Percentiles rank a stretch among this genome's conserved stretches.
These are phyloP conservation scores for Letharia lupina DNA, from an alignment of 495 filamentous ascomycete genomes.

Conservation along the genomic window DNA sequence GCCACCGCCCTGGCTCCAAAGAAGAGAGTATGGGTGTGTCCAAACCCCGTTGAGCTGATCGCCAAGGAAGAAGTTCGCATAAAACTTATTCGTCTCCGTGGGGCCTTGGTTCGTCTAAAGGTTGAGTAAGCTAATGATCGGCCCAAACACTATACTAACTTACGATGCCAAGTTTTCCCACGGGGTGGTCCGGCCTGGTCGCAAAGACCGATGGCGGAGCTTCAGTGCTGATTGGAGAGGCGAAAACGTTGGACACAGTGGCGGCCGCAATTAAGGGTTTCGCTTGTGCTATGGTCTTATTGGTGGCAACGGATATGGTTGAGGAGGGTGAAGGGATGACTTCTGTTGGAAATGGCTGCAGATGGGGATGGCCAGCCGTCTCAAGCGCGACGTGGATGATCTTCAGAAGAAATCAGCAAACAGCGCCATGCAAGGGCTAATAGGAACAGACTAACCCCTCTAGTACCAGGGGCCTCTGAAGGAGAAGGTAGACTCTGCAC, in stretches of 20 bases:
- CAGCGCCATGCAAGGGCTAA: neutral
- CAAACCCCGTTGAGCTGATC: constrained; percentile 61
- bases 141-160: constrained; percentile 32
- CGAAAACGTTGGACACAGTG: neutral
- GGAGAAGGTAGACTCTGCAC: neutral
- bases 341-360: neutral
- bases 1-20: constrained; percentile 66
- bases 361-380: neutral
- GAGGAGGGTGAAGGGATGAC: neutral
- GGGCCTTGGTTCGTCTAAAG: constrained; percentile 22
- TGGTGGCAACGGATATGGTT: neutral
- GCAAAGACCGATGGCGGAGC: constrained; percentile 47
- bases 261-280: neutral
- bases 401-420: neutral
- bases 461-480: neutral
- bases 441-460: neutral
- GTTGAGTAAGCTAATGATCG: constrained; percentile 34
- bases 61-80: constrained; percentile 78
- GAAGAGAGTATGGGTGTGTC: constrained; percentile 77
- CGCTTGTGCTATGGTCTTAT: neutral
- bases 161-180: constrained; percentile 42
- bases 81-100: constrained; percentile 81
- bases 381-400: neutral
- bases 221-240: constrained; percentile 31
- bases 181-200: constrained; percentile 44